phyloP scores from a whole-genome alignment of 164 flowering plant species.

The Umbellularia californica region DNA sequence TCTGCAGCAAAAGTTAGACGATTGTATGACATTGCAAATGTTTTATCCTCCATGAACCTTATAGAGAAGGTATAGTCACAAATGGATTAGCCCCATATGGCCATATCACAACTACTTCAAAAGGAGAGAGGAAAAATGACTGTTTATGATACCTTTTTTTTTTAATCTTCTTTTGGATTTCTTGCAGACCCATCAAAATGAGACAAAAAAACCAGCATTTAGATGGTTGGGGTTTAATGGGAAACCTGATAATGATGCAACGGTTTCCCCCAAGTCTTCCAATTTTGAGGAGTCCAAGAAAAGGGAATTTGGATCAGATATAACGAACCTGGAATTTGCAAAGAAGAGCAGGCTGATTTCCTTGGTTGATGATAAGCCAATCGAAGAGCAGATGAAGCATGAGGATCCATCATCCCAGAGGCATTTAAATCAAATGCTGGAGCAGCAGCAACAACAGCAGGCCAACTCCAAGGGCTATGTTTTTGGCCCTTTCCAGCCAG shows the following conservation, averaged over 20 bases:
- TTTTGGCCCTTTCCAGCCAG: constrained; percentile 91
- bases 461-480: constrained; percentile 35
- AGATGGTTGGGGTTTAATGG: constrained; percentile 74
- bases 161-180: neutral
- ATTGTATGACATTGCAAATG: constrained; percentile 94
- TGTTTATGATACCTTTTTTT: neutral
- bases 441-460: constrained; percentile 6
- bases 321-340: constrained; percentile 43
- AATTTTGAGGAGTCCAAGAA: constrained; percentile 34
- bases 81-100: neutral
- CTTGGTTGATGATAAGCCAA: constrained; percentile 15
- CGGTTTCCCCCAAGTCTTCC: constrained; percentile 7
- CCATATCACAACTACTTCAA: too few relatives aligned
- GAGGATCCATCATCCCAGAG: constrained; percentile 19
- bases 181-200: constrained; percentile 68
- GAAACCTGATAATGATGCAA: constrained; percentile 12
- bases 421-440: constrained; percentile 11
- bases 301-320: constrained; percentile 73
- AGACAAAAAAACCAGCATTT: constrained; percentile 79
- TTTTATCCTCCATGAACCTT: constrained; percentile 83
- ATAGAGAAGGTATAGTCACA: constrained; percentile 71
- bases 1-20: constrained; percentile 90
- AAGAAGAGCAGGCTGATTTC: constrained; percentile 43
- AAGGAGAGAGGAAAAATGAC: too few relatives aligned
- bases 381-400: constrained; percentile 21